phyloP scores from a whole-genome alignment of 1,139 yeast genomes.

The Eremothecium coryli region DNA sequence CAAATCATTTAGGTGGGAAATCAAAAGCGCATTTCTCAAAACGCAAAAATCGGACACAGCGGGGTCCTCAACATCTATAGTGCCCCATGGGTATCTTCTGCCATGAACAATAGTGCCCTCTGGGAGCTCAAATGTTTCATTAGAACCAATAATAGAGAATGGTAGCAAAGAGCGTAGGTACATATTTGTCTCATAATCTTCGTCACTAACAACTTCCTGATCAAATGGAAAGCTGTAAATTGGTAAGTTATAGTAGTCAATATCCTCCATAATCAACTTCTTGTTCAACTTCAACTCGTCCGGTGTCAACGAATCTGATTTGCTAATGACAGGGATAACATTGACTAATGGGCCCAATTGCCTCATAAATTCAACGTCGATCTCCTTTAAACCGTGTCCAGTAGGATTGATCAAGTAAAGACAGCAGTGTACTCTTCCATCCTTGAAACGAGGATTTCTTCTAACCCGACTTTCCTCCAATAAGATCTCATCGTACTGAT shows the following conservation, averaged over 20 bases:
- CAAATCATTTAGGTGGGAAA: conserved; percentile 88
- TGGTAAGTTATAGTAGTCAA: conserved; percentile 69
- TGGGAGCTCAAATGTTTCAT: conserved; percentile 44
- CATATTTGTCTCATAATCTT: conserved; percentile 71
- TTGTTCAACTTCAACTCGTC: conserved; percentile 64
- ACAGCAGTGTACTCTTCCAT: conserved; percentile 68
- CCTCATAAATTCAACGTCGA: conserved; percentile 71
- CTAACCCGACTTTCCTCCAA: conserved; percentile 86
- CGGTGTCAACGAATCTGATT: conserved; percentile 78
- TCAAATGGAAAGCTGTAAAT: conserved; percentile 72
- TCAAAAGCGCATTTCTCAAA: conserved; percentile 71
- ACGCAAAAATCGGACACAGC: conserved; percentile 76
- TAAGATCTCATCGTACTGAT: conserved; percentile 79
- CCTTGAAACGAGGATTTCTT: conserved; percentile 75
- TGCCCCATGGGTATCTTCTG: conserved; percentile 92
- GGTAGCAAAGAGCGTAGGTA: conserved; percentile 71
- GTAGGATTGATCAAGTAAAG: conserved; percentile 64
- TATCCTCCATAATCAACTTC: conserved; percentile 57
- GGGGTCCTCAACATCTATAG: conserved; percentile 80
- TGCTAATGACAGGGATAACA: conserved; percentile 77
- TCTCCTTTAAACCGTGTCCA: conserved; percentile 69
- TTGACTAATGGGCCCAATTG: conserved; percentile 73
- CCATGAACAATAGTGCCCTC: conserved; percentile 63
- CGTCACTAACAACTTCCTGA: conserved; percentile 55
- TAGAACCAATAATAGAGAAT: conserved; percentile 79